A percentile compares a stretch with the other conserved stretches of the same genome.
phyloP scores from a whole-genome alignment of 2,329 filamentous ascomycete species.

The Emericellopsis atlantica region DNA sequence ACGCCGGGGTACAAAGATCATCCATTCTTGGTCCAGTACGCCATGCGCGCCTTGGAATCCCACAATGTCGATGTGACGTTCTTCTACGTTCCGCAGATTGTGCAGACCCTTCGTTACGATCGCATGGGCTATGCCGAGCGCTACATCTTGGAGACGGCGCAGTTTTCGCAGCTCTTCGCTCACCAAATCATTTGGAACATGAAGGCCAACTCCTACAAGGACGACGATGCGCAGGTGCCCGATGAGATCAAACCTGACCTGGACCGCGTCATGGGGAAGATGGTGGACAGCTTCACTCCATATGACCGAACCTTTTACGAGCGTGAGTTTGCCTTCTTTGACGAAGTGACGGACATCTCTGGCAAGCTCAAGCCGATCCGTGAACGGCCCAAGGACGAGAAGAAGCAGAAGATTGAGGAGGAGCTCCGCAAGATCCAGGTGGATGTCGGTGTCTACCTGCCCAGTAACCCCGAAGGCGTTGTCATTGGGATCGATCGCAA shows the following conservation, averaged over 20 bases:
- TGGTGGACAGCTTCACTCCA: slow-evolving; percentile 69
- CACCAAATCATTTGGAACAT: slow-evolving; percentile 99
- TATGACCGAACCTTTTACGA: slow-evolving; percentile 82
- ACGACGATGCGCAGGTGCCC: slow-evolving; percentile 81
- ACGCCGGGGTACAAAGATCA: slow-evolving; percentile 83
- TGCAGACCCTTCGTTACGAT: slow-evolving; percentile 90
- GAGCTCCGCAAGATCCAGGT: slow-evolving; percentile 95
- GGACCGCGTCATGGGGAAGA: slow-evolving; percentile 75
- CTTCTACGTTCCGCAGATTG: slow-evolving; percentile 97
- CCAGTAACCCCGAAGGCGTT: slow-evolving; percentile 91
- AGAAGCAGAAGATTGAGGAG: slow-evolving; percentile 98
- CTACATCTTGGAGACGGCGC: slow-evolving; percentile 93
- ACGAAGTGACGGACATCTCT: slow-evolving; percentile 89
- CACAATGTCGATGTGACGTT: slow-evolving; percentile 96
- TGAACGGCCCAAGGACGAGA: slow-evolving; percentile 84
- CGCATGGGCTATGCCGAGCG: slow-evolving; percentile 86
- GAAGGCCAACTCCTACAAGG: slow-evolving; percentile 97
- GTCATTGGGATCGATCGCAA: slow-evolving; percentile 97
- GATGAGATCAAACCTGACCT: slow-evolving; percentile 89
- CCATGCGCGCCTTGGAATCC: slow-evolving; percentile 86
- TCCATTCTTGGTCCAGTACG: slow-evolving; percentile 89
- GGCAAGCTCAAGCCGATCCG: slow-evolving; percentile 92
- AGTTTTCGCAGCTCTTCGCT: slow-evolving; percentile 95
- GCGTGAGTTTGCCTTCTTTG: slow-evolving; percentile 94
- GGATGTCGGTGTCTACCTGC: slow-evolving; percentile 92